Evolutionary conservation across 1,284 basidiomycete species (phyloP), one percentile per base, ranked within the genome.

Genomic region (Papiliotrema laurentii): DNA sequence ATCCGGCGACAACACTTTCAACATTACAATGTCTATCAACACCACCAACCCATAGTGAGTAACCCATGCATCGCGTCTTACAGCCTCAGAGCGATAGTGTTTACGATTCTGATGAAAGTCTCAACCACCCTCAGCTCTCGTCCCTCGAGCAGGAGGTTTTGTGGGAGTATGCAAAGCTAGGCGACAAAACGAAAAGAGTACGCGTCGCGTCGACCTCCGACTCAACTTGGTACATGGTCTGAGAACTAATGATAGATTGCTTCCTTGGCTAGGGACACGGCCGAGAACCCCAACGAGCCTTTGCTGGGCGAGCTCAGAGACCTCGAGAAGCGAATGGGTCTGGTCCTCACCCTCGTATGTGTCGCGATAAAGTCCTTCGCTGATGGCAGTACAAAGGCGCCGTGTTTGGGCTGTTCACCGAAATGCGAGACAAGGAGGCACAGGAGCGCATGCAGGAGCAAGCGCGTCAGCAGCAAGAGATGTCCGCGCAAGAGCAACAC

Each of bases 281-380:
- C 68, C 47, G 84, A 84, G 55, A 81, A 79, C 53, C 89, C 83
- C 33, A 92, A 89, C 70, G 81, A 82, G 59, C 76, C 73, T 45
- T 79, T 97, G 60, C 76, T 97, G n/a, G 79, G 79, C 36, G 83
- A 86, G 49, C 71, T 98, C 35, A 80, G 93, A 35, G 79, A 83
- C 1, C 76, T 97, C 38, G 94, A 97, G 71, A 83, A 87, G 67
- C 96, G 96, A 73, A 93, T 97, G 87, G 90, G 89, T 5, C 79
- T 98, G 33, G 89, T 94, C 0, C 75, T 93, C 63, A 94, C 91
- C 0, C 71, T 93, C 73, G 90, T 89, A 61, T 57, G 81, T 77
- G 21, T 25, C 11, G 19, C 13, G 24, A 34, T 28, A 27, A 19
- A 24, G 25, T 36, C 22, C 31, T 16, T 35, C 28, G 42, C 35